Base-by-base conservation (phyloP, 345 rosid genomes). In the Populus euphratica region DNA sequence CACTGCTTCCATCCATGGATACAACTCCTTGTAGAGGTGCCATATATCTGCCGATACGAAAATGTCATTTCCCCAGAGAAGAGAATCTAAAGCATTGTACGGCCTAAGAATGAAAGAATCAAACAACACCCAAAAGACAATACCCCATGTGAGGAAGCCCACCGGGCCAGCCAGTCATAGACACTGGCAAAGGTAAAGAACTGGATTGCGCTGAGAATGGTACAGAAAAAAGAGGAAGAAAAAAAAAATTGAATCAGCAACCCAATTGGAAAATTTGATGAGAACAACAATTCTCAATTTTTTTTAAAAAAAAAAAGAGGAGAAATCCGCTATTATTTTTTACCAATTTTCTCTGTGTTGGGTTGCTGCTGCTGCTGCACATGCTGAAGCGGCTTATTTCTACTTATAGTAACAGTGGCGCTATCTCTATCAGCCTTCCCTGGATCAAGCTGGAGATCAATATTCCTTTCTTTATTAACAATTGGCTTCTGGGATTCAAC, bases 91-190 rank as follows among this genome's bases (percentile, higher is more conserved):
- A 39, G 52, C 76, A 81, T 31, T 10, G 62, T 7, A 14, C n/a
- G 21, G 61, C 0, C 31, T 35, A 50, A 43, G 39, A 75, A 77
- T 41, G 13, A 10, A 8, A 63, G 23, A 33, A 23, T 67, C 41
- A 47, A 80, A 69, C 29, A 77, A 43, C 68, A 31, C 12, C 23
- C 61, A 39, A 4, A 44, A 8, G 29, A 68, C 70, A 78, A 59
- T 92, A 96, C 99, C 99, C 98, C 94, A 96, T 89, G 41, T 93
- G 92, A 78, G 99, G 97, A 88, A 93, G 90, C 52, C 90, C 98
- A 36, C 97, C 97, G 70, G 93, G 93, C 99, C 99, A 96, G 79
- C 87, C 86, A 79, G 97, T 88, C 85, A 93, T 82, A 25, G 98
- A 83, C 87, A 90, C 89, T 21, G 94, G 94, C 80, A 91, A 82